Conservation (phyloP, 2,329 filamentous ascomycete genomes). For the Diplodia mutila region DNA sequence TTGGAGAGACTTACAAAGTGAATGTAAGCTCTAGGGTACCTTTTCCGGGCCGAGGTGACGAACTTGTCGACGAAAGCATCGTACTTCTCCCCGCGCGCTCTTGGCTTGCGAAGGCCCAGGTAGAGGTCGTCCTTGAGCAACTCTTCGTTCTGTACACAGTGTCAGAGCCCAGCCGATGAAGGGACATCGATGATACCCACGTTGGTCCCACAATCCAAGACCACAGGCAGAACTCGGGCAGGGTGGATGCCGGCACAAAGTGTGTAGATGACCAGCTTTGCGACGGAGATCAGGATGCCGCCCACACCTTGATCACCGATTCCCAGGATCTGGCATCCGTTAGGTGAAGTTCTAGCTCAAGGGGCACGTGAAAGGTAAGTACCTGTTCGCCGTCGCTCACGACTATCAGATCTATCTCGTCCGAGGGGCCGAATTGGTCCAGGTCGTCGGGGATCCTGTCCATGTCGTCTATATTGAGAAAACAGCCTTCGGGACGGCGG, state of each 20-base stretch:
- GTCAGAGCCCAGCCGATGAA: constrained; percentile 22
- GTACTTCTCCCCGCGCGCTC: constrained; percentile 72
- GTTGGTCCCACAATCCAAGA: constrained; percentile 84
- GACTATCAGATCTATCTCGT: constrained; percentile 87
- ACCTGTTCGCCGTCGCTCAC: constrained; percentile 70
- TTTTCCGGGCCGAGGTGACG: constrained; percentile 66
- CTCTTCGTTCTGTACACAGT: constrained; percentile 61
- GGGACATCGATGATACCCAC: constrained; percentile 36
- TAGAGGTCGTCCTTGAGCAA: constrained; percentile 78
- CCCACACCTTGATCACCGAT: constrained; percentile 90
- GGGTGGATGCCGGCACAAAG: constrained; percentile 87
- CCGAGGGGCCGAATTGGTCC: constrained; percentile 67
- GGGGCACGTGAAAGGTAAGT: neutral
- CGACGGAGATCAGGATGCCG: constrained; percentile 80
- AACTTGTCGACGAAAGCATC: constrained; percentile 78
- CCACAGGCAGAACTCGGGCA: constrained; percentile 75
- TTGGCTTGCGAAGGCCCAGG: constrained; percentile 69
- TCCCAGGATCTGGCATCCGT: constrained; percentile 72
- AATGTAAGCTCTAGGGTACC: constrained; percentile 79
- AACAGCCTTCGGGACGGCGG: constrained; percentile 77
- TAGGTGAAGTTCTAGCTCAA: neutral
- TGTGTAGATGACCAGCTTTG: constrained; percentile 81
- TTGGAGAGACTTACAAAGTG: constrained; percentile 62
- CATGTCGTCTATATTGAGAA: constrained; percentile 72
- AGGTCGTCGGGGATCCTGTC: constrained; percentile 69